A percentile compares a stretch with the other conserved stretches of the same genome.
phyloP scores from a whole-genome alignment of 768 basidiomycete genomes.

The Pleurotus tuber-regium region DNA sequence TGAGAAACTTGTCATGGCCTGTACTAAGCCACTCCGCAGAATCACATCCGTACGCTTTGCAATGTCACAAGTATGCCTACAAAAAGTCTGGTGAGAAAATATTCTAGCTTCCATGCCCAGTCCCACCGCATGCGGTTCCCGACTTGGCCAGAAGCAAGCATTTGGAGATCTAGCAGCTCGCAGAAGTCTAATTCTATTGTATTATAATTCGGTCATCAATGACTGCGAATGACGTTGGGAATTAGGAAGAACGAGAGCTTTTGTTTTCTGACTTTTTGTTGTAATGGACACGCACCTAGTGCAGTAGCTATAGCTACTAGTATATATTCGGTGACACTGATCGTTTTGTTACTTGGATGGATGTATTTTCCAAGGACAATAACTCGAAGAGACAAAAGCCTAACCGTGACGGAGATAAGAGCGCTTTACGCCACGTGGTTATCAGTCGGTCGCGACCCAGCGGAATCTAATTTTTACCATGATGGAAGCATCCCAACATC shows the following conservation, averaged over 20 bases:
- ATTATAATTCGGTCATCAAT: neutral
- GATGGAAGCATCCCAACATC: constrained; percentile 7
- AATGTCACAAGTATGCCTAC: too few species aligned
- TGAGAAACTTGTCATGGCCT: too few species aligned
- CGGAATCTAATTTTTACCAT: neutral
- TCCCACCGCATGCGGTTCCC: too few species aligned
- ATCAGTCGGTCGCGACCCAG: neutral
- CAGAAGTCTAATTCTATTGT: neutral
- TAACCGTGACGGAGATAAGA: neutral
- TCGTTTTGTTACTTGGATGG: neutral
- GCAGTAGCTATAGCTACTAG: neutral
- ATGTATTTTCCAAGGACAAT: neutral
- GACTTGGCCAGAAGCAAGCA: too few species aligned
- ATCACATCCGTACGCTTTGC: too few species aligned
- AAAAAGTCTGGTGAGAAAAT: too few species aligned
- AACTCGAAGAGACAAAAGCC: neutral
- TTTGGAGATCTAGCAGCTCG: too few species aligned
- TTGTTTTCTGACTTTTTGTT: neutral
- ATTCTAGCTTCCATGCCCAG: too few species aligned
- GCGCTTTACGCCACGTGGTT: constrained; percentile 7
- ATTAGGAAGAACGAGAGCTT: neutral
- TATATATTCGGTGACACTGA: too few species aligned
- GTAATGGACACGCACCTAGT: neutral
- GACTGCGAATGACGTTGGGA: neutral
- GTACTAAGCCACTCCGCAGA: too few species aligned